Evolutionary conservation across 768 basidiomycete genomes (phyloP).

Genomic region (Mycena epipterygia): DNA sequence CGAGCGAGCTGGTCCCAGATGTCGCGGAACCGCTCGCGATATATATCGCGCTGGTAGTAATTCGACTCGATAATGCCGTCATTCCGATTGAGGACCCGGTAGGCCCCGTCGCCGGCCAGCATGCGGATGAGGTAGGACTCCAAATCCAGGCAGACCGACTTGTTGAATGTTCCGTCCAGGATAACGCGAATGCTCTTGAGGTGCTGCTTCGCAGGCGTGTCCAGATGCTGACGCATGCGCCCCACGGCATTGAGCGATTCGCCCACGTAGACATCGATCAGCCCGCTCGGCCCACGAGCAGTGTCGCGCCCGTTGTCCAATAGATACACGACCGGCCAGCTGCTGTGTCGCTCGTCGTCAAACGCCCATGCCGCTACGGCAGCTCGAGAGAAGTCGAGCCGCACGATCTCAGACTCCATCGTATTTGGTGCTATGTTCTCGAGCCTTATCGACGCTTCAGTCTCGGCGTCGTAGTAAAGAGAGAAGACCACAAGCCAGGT

Average conservation of each 20-base stretch:
- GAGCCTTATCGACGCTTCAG: slow-evolving; percentile 21
- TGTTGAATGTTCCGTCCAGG: slow-evolving; percentile 29
- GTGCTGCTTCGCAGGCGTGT: slow-evolving; percentile 27
- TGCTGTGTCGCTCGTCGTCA: slow-evolving; percentile 23
- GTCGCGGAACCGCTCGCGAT: slow-evolving; percentile 27
- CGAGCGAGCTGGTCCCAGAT: slow-evolving; percentile 31
- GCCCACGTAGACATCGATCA: slow-evolving; percentile 28
- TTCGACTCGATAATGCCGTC: slow-evolving; percentile 27
- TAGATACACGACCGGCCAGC: slow-evolving; percentile 28
- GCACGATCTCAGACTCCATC: slow-evolving; percentile 27
- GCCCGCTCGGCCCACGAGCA: slow-evolving; percentile 20
- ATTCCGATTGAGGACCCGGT: slow-evolving; percentile 29
- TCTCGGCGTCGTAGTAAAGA: slow-evolving; percentile 24
- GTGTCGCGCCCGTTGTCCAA: slow-evolving; percentile 23
- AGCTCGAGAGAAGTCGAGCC: slow-evolving; percentile 29
- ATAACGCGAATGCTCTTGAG: slow-evolving; percentile 24
- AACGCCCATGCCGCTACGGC: slow-evolving; percentile 25
- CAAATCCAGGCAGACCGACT: slow-evolving; percentile 27
- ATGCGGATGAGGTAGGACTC: slow-evolving; percentile 31
- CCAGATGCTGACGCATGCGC: slow-evolving; percentile 30
- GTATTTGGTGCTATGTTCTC: slow-evolving; percentile 22
- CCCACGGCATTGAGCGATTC: slow-evolving; percentile 30
- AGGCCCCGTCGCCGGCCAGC: slow-evolving; percentile 28
- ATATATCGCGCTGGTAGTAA: slow-evolving; percentile 31
- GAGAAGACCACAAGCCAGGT: slow-evolving; percentile 15